Conservation (phyloP, 148 eudicot genomes). For the Vaccinium macrocarpon region DNA sequence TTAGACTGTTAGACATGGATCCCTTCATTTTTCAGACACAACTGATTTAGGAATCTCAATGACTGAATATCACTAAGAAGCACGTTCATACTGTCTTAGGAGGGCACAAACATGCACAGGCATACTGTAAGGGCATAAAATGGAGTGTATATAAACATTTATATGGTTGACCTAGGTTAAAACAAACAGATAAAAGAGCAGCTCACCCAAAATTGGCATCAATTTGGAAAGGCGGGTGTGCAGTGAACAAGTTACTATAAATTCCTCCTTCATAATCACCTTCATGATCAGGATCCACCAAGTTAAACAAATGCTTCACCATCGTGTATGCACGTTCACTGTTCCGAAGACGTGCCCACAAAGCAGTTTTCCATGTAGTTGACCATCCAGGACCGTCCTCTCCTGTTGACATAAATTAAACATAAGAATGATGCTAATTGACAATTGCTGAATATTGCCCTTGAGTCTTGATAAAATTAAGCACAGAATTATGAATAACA, state of each 20-base stretch:
- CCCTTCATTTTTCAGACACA: background rate
- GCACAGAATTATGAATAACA: background rate
- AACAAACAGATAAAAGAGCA: background rate
- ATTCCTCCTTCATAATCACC: constrained; percentile 68
- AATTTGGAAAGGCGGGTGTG: constrained; percentile 93
- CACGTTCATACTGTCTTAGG: background rate
- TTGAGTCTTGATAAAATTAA: background rate
- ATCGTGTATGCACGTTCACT: constrained; percentile 69
- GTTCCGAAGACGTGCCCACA: constrained; percentile 71
- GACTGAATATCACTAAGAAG: background rate
- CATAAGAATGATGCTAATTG: background rate
- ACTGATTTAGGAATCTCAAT: background rate
- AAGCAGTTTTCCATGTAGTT: constrained; percentile 74
- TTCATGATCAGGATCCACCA: constrained; percentile 73
- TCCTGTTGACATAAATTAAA: constrained; percentile 27
- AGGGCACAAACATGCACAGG: background rate
- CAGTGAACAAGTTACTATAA: constrained; percentile 75
- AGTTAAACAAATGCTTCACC: constrained; percentile 68
- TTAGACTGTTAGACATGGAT: background rate
- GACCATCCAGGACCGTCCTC: constrained; percentile 95
- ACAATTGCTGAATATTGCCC: background rate
- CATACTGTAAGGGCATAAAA: background rate
- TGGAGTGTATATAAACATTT: background rate
- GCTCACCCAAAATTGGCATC: constrained; percentile 80
- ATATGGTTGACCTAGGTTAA: background rate